Conservation (phyloP, 768 basidiomycete species). For the Kwoniella bestiolae region DNA sequence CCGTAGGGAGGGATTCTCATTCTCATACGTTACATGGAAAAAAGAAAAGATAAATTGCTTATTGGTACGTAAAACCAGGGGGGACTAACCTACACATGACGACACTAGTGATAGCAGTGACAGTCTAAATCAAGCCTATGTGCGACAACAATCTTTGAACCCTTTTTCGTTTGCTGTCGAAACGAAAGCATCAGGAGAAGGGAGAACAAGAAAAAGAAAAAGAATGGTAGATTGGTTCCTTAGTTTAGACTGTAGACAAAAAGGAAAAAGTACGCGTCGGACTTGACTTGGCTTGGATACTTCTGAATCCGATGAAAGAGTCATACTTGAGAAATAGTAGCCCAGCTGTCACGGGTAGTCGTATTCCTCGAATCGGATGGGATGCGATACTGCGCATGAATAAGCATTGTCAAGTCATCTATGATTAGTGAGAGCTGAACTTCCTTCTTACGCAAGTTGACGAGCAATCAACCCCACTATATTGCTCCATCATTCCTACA, state of each 20-base stretch:
- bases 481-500: too few species aligned
- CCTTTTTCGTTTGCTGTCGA: too few species aligned
- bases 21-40: neutral
- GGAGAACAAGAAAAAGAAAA: neutral
- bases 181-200: too few species aligned
- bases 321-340: neutral
- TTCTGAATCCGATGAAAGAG: neutral
- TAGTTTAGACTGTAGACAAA: neutral
- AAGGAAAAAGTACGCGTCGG: neutral
- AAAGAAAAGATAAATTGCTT: neutral
- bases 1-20: too few species aligned
- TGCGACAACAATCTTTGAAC: neutral
- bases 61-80: neutral
- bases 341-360: too few species aligned
- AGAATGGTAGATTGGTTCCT: conserved; percentile 11
- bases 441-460: too few species aligned
- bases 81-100: neutral
- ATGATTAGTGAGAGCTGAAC: too few species aligned
- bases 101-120: neutral
- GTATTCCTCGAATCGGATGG: too few species aligned
- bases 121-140: neutral
- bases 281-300: neutral
- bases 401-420: too few species aligned
- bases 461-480: too few species aligned
- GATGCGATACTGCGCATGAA: too few species aligned